Evolutionary conservation across 768 basidiomycete species (phyloP), one percentile per base, ranked within the genome.

Genomic region (Lentinula edodes): DNA sequence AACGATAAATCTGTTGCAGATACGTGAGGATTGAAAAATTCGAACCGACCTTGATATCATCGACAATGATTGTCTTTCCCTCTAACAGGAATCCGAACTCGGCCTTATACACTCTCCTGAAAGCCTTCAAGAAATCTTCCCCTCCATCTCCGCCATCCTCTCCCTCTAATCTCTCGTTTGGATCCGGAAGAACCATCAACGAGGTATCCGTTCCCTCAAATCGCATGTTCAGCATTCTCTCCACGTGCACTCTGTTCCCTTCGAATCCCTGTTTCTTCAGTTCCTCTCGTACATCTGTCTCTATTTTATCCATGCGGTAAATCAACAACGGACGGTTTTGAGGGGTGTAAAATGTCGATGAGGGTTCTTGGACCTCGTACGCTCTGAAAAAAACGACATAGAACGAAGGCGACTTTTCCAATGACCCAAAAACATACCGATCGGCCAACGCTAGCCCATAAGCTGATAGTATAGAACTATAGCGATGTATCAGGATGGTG

Each of bases 161-260:
- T 8, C 68, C 67, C 18, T 65, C 67, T 2, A 62, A 68, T 7
- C 23, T 66, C 38, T 80, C 80, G 23, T 68, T 66, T 7, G 70
- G 64, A 5, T 68, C 65, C 0, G 89, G 84, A 12, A 93, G 75
- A 10, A 94, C 84, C 93, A 98, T 96, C 65, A 98, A 72, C 15
- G 94, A 83, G 0, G 96, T 98, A 73, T 96, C 94, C 0, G 92
- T 95, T 3, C 94, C 94, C 53, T 95, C 90, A 66, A 95, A 95
- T 20, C 93, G 85, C 92, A 94, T 94, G 68, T 94, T 94, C 48
- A 93, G 76, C 87, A 89, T 89, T 20, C 89, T 82, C 71, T 96
- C 95, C 5, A 90, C 73, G 58, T 80, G 77, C 54, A 96, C 82
- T n/a, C 86, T 82, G 10, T 83, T 76, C 10, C 78, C 85, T 67